Percentiles rank a stretch among this genome's conserved stretches.
Conservation (phyloP, 768 basidiomycete species). For the Sporobolomyces phaffii region DNA sequence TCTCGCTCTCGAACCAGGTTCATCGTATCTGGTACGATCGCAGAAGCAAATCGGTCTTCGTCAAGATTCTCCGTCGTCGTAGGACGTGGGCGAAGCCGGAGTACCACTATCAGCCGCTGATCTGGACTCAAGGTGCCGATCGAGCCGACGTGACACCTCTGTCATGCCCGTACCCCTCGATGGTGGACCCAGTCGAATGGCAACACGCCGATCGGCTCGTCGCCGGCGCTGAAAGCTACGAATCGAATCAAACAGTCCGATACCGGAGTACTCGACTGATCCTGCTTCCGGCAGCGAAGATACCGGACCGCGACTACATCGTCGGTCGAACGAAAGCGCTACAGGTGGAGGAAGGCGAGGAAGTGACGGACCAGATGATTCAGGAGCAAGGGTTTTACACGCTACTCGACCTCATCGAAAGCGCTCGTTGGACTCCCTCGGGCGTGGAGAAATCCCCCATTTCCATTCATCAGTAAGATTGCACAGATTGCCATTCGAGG, state of each 20-base stretch:
- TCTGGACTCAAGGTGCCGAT: constrained; percentile 58
- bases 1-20: constrained; percentile 92
- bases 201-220: constrained; percentile 44
- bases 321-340: constrained; percentile 49
- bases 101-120: constrained; percentile 75
- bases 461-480: constrained; percentile 18
- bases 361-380: constrained; percentile 76
- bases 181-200: constrained; percentile 42
- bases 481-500: not conserved
- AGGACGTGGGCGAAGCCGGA: constrained; percentile 52
- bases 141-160: constrained; percentile 6
- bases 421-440: constrained; percentile 68
- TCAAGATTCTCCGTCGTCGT: constrained; percentile 73
- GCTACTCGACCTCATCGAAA: constrained; percentile 79
- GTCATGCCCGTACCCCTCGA: constrained; percentile 34
- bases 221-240: constrained; percentile 63
- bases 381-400: constrained; percentile 84
- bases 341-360: constrained; percentile 54
- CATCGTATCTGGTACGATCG: constrained; percentile 79
- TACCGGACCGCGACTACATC: constrained; percentile 52
- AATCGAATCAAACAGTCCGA: constrained; percentile 68
- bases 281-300: constrained; percentile 70
- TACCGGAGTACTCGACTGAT: constrained; percentile 94
- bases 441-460: constrained; percentile 53
- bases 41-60: constrained; percentile 74